Evolutionary conservation across 2,329 filamentous ascomycete species (phyloP).

Genomic region (Aspergillus piperis): DNA sequence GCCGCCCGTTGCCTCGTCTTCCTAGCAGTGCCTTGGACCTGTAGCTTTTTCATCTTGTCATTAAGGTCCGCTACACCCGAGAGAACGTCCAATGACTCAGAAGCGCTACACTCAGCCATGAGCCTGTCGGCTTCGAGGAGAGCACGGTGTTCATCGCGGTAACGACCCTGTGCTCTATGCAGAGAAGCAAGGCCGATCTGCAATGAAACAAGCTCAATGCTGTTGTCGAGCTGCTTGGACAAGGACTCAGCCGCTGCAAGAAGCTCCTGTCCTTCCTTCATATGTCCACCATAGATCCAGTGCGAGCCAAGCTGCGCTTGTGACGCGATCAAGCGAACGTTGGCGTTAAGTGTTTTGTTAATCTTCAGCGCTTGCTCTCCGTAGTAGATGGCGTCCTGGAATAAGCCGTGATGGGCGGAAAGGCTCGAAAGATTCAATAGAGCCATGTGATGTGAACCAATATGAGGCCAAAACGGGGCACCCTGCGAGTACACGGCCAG

Average conservation of each 20-base stretch:
- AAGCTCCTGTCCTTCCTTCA: constrained; percentile 56
- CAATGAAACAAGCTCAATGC: constrained; percentile 55
- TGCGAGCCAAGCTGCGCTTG: constrained; percentile 50
- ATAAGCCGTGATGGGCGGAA: constrained; percentile 81
- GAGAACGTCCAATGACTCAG: constrained; percentile 32
- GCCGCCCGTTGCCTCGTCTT: constrained; percentile 27
- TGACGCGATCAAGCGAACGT: constrained; percentile 53
- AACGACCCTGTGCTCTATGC: constrained; percentile 50
- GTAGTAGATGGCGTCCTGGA: constrained; percentile 85
- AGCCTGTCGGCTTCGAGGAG: constrained; percentile 53
- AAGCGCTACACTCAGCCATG: constrained; percentile 44
- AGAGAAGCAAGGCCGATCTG: constrained; percentile 48
- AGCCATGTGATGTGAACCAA: constrained; percentile 70
- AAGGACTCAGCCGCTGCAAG: constrained; percentile 59
- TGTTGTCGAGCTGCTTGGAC: constrained; percentile 53
- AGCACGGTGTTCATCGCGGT: constrained; percentile 50
- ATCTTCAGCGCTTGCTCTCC: constrained; percentile 80
- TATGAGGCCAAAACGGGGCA: constrained; percentile 76
- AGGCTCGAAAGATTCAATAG: constrained; percentile 73
- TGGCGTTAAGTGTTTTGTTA: constrained; percentile 66
- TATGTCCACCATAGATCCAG: constrained; percentile 52
- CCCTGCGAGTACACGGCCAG: constrained; percentile 53
- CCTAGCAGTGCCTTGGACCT: constrained; percentile 33
- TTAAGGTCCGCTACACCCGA: constrained; percentile 39
- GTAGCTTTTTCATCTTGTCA: constrained; percentile 46